Conservation (phyloP, 1,139 yeast species). For the Yamadazyma triangularis region DNA sequence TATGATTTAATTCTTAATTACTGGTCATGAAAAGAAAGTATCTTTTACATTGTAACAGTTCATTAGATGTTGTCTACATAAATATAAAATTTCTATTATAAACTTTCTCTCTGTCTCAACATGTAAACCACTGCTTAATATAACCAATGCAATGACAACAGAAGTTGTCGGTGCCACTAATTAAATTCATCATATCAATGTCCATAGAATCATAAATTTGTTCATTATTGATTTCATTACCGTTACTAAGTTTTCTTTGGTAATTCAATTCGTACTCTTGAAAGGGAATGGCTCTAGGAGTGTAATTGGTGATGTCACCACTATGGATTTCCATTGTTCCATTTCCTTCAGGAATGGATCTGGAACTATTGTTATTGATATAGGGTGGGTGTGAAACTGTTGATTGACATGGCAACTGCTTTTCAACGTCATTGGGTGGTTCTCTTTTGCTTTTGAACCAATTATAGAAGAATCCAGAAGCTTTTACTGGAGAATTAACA, state of each 20-base stretch:
- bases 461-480: constrained; percentile 3
- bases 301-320: constrained; percentile 12
- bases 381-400: constrained; percentile 1
- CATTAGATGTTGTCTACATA: too few relatives aligned
- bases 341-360: constrained; percentile 10
- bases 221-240: background rate
- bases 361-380: constrained; percentile 17
- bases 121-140: background rate
- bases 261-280: constrained; percentile 17
- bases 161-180: constrained; percentile 17
- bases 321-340: constrained; percentile 2
- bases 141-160: constrained; percentile 11
- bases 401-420: constrained; percentile 1
- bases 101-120: too few relatives aligned
- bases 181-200: constrained; percentile 14
- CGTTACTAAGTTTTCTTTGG: background rate
- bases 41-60: too few relatives aligned
- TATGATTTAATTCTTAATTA: too few relatives aligned
- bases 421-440: too few relatives aligned
- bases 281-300: constrained; percentile 25
- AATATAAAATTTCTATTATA: too few relatives aligned
- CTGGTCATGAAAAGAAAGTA: too few relatives aligned
- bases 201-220: constrained; percentile 13
- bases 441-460: constrained; percentile 9
- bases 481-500: constrained; percentile 1